Base-by-base conservation (phyloP, 1,284 basidiomycete genomes). In the Binderoboletus segoi region DNA sequence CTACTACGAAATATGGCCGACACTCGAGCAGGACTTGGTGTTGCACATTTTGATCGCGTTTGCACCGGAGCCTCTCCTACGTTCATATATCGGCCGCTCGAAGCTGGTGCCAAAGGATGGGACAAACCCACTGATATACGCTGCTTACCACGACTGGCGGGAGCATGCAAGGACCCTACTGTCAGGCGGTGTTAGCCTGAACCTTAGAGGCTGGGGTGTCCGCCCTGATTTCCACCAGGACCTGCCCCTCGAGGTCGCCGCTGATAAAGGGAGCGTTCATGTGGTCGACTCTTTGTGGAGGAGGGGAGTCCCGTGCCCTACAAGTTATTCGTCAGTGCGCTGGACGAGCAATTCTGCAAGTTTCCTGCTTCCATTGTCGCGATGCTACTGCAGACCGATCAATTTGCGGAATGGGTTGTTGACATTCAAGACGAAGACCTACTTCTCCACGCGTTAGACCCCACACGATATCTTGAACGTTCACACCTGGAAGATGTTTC, bases 91-190 rank as follows among this genome's bases (percentile, higher is more conserved):
- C 1, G 40, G 26, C 2, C 13, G 4, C 2, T 2, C 10, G 2
- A 20, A 20, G 2, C 2, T 56, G 13, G 6, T 24, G n/a, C 20
- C 4, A 2, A 61, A 52, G 46, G 41, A 52, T 6, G 53, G 57
- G 5, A 65, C 43, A 1, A 65, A 63, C 16, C 61, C 60, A 0
- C 61, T 63, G 8, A 42, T 44, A n/a, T 63, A 63, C 45, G 60
- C 63, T 0, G 51, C 53, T 0, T 0, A 1, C 3, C 40, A 30
- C 13, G 0, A 1, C 15, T 45, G 11, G 21, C 11, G 49, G 0
- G 53, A 50, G 18, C 62, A 65, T 32, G 51, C 57, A 0, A 52
- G 8, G 23, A 50, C 40, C 0, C 18, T 65, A 2, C n/a, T 63
- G 8, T 56, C 53, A 2, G 49, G 15, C 0, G 57, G 61, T 3